Conservation (phyloP, 345 rosid genomes). For the Bruguiera sexangula region DNA sequence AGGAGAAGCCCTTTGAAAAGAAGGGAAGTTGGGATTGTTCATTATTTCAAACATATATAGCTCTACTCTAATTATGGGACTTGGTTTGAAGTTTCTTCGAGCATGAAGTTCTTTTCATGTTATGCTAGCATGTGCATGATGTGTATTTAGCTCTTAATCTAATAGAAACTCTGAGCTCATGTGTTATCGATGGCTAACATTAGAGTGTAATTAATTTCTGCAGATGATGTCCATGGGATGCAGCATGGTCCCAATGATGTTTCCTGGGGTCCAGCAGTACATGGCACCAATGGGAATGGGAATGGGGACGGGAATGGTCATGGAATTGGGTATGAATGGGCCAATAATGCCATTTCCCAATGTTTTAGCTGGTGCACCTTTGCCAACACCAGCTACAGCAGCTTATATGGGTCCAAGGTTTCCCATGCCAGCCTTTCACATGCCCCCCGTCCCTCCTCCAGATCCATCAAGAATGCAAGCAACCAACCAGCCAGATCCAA, state of each 20-base stretch:
- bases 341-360: constrained; percentile 78
- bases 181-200: constrained; percentile 12
- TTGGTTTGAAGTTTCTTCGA: too few species aligned
- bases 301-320: constrained; percentile 48
- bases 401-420: constrained; percentile 57
- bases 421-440: constrained; percentile 55
- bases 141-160: background rate
- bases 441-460: constrained; percentile 47
- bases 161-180: constrained; percentile 1
- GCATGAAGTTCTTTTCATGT: background rate
- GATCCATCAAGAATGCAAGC: constrained; percentile 54
- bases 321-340: constrained; percentile 45
- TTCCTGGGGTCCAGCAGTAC: constrained; percentile 67
- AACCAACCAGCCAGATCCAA: constrained; percentile 42
- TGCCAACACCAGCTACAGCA: constrained; percentile 51
- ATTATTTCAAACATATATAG: background rate
- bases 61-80: too few species aligned
- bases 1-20: background rate
- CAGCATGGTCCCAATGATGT: constrained; percentile 87
- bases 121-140: background rate
- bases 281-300: constrained; percentile 69
- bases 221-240: constrained; percentile 92
- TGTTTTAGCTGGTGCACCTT: constrained; percentile 49
- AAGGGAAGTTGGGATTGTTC: background rate
- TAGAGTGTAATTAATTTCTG: constrained; percentile 19